These are phyloP conservation scores for Boletus huronensis DNA, from an alignment of 768 basidiomycete genomes.

Conservation along the genomic window DNA sequence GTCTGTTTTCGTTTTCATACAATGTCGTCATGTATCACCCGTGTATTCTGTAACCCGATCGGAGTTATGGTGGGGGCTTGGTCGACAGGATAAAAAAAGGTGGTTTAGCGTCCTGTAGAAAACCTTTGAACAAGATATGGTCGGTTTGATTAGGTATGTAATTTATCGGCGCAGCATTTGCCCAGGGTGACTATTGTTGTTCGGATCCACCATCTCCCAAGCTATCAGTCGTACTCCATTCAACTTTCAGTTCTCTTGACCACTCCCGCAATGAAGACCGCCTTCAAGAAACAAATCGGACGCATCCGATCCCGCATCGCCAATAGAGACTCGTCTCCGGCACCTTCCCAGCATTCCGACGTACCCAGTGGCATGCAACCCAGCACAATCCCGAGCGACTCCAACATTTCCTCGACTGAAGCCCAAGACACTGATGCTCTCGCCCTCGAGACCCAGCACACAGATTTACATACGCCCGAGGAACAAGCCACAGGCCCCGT, in stretches of 20 bases:
- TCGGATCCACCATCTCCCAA: background rate
- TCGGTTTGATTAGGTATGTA: no score
- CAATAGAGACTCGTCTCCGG: background rate
- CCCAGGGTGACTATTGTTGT: no score
- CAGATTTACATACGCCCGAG: no score
- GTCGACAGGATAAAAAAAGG: no score
- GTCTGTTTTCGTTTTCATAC: background rate
- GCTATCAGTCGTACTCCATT: background rate
- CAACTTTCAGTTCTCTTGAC: background rate
- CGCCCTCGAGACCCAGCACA: background rate
- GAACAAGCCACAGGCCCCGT: rapidly evolving
- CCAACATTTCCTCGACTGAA: background rate
- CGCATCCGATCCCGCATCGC: background rate
- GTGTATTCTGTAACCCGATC: background rate
- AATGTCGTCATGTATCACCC: background rate
- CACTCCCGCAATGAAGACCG: background rate
- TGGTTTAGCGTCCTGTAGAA: no score
- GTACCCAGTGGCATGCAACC: background rate
- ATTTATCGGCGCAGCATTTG: no score
- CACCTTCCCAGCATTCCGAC: background rate
- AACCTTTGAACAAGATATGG: no score
- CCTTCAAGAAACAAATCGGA: background rate
- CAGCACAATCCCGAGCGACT: background rate
- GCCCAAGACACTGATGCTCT: background rate
- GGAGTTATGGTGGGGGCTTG: background rate